Percentiles rank a stretch among this genome's conserved stretches.
phyloP scores from a whole-genome alignment of 805 yeast species.

The Torulaspora microellipsoides region DNA sequence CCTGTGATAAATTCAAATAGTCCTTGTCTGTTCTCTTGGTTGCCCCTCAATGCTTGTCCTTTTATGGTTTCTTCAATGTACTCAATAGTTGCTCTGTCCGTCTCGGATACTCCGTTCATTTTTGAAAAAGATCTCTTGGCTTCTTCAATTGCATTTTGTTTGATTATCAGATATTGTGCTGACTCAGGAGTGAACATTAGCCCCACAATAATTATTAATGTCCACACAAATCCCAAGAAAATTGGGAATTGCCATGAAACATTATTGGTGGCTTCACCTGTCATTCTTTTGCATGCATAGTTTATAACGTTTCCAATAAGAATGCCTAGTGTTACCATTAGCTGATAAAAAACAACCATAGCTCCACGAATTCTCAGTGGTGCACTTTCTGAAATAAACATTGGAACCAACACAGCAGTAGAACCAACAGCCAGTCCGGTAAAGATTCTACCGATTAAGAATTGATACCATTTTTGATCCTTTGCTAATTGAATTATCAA shows the following conservation, averaged over 20 bases:
- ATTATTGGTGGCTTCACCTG: conserved; percentile 32
- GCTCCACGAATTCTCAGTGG: conserved; percentile 66
- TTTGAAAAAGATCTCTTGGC: conserved; percentile 52
- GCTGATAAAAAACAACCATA: conserved; percentile 59
- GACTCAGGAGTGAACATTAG: conserved; percentile 65
- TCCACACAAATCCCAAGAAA: conserved; percentile 42
- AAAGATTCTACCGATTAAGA: conserved; percentile 58
- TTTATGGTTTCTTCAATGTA: conserved; percentile 40
- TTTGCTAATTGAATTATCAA: conserved; percentile 55
- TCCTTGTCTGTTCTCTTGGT: conserved; percentile 6
- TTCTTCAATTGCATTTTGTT: conserved; percentile 43
- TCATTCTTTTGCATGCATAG: conserved; percentile 41
- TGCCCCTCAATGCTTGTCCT: conserved; percentile 47
- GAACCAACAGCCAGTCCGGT: conserved; percentile 75
- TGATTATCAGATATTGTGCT: conserved; percentile 54
- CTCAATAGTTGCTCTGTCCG: conserved; percentile 44
- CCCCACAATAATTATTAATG: conserved; percentile 49
- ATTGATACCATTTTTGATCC: conserved; percentile 52
- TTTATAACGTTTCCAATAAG: conserved; percentile 61
- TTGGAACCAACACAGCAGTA: conserved; percentile 66
- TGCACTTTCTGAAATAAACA: conserved; percentile 63
- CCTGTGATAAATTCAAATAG: conserved; percentile 52
- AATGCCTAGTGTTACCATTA: conserved; percentile 61
- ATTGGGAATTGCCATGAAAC: conserved; percentile 70
- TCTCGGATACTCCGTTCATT: conserved; percentile 45